Percentiles rank a stretch among this genome's conserved stretches.
Evolutionary conservation across 2,329 filamentous ascomycete genomes (phyloP).

Genomic region (Neurospora sp.): DNA sequence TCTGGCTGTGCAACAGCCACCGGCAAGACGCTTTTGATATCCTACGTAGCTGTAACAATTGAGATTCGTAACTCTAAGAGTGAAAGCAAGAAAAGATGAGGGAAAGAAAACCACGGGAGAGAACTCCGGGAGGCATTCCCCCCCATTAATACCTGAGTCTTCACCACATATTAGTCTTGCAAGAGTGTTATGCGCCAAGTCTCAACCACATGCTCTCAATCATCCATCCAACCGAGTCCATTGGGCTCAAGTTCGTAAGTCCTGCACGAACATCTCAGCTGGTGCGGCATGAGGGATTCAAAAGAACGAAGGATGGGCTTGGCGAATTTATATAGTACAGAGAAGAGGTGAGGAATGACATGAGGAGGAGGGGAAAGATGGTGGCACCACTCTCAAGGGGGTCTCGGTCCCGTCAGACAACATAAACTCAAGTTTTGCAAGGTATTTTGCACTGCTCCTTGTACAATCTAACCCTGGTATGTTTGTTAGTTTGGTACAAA

Average conservation of each 20-base stretch:
- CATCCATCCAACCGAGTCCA: neutral
- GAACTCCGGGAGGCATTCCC: neutral
- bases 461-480: too few species aligned
- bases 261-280: neutral
- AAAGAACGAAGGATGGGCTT: neutral
- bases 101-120: neutral
- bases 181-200: neutral
- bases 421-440: too few species aligned
- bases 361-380: neutral
- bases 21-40: neutral
- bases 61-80: neutral
- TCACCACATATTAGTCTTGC: neutral
- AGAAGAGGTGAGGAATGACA: neutral
- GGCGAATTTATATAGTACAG: neutral
- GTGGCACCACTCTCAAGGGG: neutral
- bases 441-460: too few species aligned
- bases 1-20: neutral
- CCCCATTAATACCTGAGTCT: neutral
- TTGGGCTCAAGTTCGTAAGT: neutral
- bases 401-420: neutral
- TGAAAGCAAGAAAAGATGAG: neutral
- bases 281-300: neutral
- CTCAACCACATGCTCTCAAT: neutral
- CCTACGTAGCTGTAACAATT: neutral
- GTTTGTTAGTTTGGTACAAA: too few species aligned